These are phyloP conservation scores for Scorias spongiosa DNA, from an alignment of 2,329 filamentous ascomycete genomes.

Conservation along the genomic window DNA sequence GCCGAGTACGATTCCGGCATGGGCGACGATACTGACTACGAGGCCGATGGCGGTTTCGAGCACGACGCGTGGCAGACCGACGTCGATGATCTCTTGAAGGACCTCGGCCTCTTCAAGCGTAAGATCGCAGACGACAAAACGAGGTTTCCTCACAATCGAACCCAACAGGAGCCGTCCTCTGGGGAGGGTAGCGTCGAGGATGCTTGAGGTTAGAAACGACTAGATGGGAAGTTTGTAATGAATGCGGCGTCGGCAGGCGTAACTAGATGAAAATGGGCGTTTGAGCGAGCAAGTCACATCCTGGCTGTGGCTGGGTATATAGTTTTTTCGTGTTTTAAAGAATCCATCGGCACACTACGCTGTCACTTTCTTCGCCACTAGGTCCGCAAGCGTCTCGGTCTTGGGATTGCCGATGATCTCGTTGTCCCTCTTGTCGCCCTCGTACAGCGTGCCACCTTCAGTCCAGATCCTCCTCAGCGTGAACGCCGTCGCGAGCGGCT, in stretches of 20 bases:
- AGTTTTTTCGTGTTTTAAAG: no score
- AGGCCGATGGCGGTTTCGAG: conserved; percentile 24
- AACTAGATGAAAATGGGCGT: no score
- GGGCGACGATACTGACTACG: conserved; percentile 29
- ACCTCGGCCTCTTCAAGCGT: conserved; percentile 63
- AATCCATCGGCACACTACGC: no score
- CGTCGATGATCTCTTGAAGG: conserved; percentile 69
- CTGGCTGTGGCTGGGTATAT: no score
- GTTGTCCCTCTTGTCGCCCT: conserved; percentile 46
- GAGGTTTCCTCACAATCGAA: conserved; percentile 33
- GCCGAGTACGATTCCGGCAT: conserved; percentile 44
- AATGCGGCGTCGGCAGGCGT: no score
- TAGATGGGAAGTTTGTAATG: no score
- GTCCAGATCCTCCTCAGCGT: conserved; percentile 59
- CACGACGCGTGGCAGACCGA: conserved; percentile 49
- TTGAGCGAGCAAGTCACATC: no score
- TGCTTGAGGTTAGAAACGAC: no score
- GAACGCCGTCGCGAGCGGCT: conserved; percentile 37
- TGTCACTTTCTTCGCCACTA: not conserved
- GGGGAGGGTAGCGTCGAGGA: not conserved
- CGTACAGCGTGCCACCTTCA: conserved; percentile 54
- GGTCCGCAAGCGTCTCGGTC: not conserved
- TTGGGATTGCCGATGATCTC: conserved; percentile 28
- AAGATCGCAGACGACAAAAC: conserved; percentile 74
- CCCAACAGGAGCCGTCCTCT: not conserved